Conservation (phyloP, 129 eudicot genomes). For the Pulicaria dysenterica region DNA sequence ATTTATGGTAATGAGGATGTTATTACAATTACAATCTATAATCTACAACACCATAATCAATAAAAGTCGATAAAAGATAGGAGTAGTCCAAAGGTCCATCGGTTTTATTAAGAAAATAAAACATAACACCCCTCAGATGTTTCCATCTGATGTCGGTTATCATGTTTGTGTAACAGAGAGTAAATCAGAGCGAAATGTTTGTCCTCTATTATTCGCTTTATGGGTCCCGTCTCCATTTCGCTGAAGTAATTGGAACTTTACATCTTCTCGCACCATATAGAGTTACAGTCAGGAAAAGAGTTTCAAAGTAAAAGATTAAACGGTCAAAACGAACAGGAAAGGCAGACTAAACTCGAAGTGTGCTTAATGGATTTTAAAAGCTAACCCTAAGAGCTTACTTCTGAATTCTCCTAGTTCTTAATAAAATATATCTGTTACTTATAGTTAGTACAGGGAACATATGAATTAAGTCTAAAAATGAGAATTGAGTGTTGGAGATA, state of each 20-base stretch:
- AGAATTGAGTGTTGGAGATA: background rate
- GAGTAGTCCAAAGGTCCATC: background rate
- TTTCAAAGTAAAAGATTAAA: background rate
- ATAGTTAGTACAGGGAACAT: background rate
- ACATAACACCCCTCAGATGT: background rate
- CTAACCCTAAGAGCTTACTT: background rate
- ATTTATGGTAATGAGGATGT: slow-evolving; percentile 5
- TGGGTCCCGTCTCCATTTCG: background rate
- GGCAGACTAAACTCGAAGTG: slow-evolving; percentile 3
- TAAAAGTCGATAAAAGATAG: background rate
- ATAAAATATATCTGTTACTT: background rate
- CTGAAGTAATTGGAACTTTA: background rate
- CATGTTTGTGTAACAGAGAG: slow-evolving; percentile 2
- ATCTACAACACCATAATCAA: background rate
- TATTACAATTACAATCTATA: background rate
- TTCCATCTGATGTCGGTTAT: slow-evolving; percentile 8
- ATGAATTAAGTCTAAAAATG: background rate
- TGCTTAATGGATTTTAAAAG: background rate
- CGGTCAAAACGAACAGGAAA: background rate
- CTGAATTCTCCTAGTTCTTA: background rate
- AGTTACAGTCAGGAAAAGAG: too few species aligned
- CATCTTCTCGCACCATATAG: background rate
- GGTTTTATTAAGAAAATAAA: background rate
- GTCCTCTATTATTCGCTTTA: background rate
- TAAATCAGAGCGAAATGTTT: too few species aligned